Percentiles rank a stretch among this genome's conserved stretches.
Conservation (phyloP, 1,284 basidiomycete species). For the Malassezia caprae region DNA sequence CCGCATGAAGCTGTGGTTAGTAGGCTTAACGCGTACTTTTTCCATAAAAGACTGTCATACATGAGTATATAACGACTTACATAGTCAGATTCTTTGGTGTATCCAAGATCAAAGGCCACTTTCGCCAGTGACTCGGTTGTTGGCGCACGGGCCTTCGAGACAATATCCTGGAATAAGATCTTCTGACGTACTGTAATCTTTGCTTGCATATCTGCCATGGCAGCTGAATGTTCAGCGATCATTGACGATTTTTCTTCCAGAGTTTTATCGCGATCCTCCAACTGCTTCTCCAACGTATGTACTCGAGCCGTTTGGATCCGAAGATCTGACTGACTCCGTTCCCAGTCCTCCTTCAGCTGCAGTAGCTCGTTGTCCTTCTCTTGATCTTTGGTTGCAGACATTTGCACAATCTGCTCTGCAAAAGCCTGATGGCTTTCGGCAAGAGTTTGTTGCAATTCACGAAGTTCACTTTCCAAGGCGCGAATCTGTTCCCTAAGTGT, state of each 20-base stretch:
- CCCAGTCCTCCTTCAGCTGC: neutral
- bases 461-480: neutral
- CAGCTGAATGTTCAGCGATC: neutral
- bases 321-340: neutral
- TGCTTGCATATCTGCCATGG: neutral
- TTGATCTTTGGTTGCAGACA: neutral
- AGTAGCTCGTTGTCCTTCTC: neutral
- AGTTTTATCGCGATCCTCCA: neutral
- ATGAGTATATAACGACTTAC: conserved; percentile 8
- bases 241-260: neutral
- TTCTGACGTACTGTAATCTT: neutral
- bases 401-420: conserved; percentile 14
- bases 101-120: conserved; percentile 7
- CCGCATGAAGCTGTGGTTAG: conserved; percentile 15
- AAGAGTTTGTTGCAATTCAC: conserved; percentile 9
- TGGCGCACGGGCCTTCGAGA: neutral
- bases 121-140: neutral
- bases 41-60: conserved; percentile 3
- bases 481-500: neutral
- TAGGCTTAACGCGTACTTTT: neutral
- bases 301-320: neutral
- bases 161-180: neutral
- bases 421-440: conserved; percentile 13
- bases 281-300: neutral
- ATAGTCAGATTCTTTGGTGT: conserved; percentile 7